A percentile compares a stretch with the other conserved stretches of the same genome.
Evolutionary conservation across 306 rosid genomes (phyloP).

Genomic region (Fragaria nilgerrensis): DNA sequence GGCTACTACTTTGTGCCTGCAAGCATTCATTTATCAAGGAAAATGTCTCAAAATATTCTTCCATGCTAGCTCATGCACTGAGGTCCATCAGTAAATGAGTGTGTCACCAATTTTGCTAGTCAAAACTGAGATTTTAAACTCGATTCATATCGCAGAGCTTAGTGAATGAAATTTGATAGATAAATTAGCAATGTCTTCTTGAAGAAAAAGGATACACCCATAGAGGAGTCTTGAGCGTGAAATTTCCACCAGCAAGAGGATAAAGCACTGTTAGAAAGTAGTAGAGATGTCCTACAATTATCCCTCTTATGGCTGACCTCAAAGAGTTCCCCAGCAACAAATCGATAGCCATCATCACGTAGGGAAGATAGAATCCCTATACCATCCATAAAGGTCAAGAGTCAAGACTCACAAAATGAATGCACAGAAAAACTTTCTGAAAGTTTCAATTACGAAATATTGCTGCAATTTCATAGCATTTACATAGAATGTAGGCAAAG

Average conservation of each 20-base stretch:
- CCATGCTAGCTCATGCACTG: neutral
- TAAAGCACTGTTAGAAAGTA: constrained; percentile 77
- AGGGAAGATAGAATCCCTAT: constrained; percentile 77
- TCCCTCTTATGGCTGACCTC: constrained; percentile 50
- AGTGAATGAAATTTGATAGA: neutral
- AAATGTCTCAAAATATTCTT: neutral
- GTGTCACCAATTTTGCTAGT: neutral
- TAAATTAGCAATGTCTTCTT: neutral
- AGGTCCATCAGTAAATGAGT: neutral
- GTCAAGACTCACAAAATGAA: neutral
- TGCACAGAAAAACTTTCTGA: neutral
- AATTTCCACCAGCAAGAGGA: constrained; percentile 67
- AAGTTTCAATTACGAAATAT: neutral
- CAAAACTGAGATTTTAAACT: neutral
- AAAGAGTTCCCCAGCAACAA: constrained; percentile 48
- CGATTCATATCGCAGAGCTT: neutral
- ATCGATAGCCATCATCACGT: constrained; percentile 52
- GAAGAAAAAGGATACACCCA: constrained; percentile 62
- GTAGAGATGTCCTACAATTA: constrained; percentile 64
- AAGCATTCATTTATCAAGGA: constrained; percentile 31
- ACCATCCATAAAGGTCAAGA: neutral
- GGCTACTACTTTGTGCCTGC: constrained; percentile 61
- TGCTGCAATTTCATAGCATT: neutral
- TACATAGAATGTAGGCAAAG: neutral
- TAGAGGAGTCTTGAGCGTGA: constrained; percentile 55